Conservation (phyloP, 192 early-diverging fungal genomes). For the Podila verticillata region DNA sequence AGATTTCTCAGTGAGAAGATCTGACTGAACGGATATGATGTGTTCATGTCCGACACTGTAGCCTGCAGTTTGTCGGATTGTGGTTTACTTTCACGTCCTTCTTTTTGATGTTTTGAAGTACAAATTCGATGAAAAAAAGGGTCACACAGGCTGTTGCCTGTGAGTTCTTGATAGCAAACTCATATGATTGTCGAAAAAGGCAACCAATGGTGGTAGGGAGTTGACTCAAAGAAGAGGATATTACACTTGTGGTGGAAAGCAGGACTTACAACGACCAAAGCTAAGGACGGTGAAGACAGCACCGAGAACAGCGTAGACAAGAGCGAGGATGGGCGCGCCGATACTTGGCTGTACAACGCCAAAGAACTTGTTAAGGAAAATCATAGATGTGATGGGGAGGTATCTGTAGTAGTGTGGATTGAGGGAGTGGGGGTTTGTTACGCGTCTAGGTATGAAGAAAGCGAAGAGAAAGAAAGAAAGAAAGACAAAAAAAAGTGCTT, state of each 20-base stretch:
- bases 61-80: no score
- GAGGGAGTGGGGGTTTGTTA: neutral
- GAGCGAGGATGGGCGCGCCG: constrained; percentile 25
- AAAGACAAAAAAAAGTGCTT: constrained; percentile 5
- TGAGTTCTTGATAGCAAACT: no score
- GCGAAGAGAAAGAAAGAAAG: constrained; percentile 4
- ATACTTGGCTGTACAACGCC: constrained; percentile 16
- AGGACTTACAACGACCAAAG: constrained; percentile 37
- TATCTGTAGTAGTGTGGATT: neutral
- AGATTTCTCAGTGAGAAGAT: no score
- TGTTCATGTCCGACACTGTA: no score
- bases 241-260: neutral
- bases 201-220: no score
- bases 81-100: no score
- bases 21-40: no score
- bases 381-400: neutral
- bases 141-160: no score
- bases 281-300: constrained; percentile 19
- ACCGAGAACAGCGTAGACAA: constrained; percentile 21
- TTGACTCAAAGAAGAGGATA: neutral
- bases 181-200: no score
- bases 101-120: no score
- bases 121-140: no score
- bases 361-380: constrained; percentile 44
- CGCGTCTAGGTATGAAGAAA: neutral